These are phyloP conservation scores for Fusarium begoniae DNA, from an alignment of 2,329 filamentous ascomycete genomes.

Conservation along the genomic window DNA sequence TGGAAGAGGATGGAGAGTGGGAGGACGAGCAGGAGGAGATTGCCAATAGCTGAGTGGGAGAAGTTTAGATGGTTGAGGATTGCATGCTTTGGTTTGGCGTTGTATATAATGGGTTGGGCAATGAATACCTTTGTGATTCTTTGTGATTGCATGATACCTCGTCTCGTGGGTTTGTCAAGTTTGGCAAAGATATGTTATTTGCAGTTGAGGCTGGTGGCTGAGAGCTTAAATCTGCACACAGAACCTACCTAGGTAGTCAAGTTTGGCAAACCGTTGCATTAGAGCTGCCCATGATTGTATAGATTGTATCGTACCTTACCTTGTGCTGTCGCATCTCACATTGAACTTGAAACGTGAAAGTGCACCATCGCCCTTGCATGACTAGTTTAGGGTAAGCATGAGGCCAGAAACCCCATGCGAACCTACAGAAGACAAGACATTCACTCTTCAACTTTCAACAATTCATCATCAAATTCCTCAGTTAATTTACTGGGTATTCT, in stretches of 20 bases:
- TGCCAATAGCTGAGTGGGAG: conserved; percentile 37
- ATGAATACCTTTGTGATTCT: conserved; percentile 37
- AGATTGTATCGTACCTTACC: neutral
- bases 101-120: conserved; percentile 37
- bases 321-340: neutral
- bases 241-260: neutral
- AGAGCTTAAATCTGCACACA: no score
- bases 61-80: conserved; percentile 9
- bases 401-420: neutral
- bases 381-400: neutral
- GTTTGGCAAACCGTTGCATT: neutral
- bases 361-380: neutral
- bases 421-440: neutral
- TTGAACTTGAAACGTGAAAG: neutral
- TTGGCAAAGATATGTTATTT: no score
- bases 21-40: conserved; percentile 60
- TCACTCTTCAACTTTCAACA: no score
- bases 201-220: no score
- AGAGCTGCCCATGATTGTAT: neutral
- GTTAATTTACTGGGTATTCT: no score
- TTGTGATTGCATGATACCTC: neutral
- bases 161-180: neutral
- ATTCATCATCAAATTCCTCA: neutral
- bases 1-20: conserved; percentile 62
- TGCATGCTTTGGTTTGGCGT: conserved; percentile 39